Evolutionary conservation across 768 basidiomycete species (phyloP).

Genomic region (Suillus hirtellus): DNA sequence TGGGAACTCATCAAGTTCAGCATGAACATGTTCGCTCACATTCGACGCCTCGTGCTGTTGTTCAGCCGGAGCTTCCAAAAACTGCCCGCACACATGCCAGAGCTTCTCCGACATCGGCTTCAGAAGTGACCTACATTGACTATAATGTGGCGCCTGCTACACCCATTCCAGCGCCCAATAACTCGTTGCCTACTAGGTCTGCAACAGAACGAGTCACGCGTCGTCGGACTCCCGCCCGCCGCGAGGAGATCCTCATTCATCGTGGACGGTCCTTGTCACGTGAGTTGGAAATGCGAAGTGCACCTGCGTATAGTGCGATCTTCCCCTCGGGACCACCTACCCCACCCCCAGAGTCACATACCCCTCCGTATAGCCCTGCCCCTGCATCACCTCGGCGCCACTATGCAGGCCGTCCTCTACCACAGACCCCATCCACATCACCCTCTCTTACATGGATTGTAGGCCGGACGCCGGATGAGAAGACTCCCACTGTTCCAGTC

Average conservation of each 20-base stretch:
- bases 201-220: constrained; percentile 36
- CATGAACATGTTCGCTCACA: constrained; percentile 6
- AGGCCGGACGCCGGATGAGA: constrained; percentile 18
- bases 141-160: constrained; percentile 29
- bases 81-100: background rate
- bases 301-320: constrained; percentile 34
- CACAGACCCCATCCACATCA: constrained; percentile 33
- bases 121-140: constrained; percentile 24
- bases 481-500: background rate
- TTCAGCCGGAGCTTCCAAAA: background rate
- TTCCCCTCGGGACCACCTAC: constrained; percentile 36
- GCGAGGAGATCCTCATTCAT: constrained; percentile 29
- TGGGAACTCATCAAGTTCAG: background rate
- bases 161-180: constrained; percentile 15
- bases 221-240: constrained; percentile 24
- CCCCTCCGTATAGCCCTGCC: constrained; percentile 3
- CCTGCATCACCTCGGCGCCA: constrained; percentile 33
- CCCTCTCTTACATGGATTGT: constrained; percentile 37
- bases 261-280: constrained; percentile 35
- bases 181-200: constrained; percentile 29
- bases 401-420: constrained; percentile 35
- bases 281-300: constrained; percentile 33
- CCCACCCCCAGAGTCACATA: constrained; percentile 22
- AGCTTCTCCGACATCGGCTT: constrained; percentile 25
- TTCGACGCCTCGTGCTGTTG: constrained; percentile 5